Conservation (phyloP, 306 rosid species). For the Aeschynomene evenia region DNA sequence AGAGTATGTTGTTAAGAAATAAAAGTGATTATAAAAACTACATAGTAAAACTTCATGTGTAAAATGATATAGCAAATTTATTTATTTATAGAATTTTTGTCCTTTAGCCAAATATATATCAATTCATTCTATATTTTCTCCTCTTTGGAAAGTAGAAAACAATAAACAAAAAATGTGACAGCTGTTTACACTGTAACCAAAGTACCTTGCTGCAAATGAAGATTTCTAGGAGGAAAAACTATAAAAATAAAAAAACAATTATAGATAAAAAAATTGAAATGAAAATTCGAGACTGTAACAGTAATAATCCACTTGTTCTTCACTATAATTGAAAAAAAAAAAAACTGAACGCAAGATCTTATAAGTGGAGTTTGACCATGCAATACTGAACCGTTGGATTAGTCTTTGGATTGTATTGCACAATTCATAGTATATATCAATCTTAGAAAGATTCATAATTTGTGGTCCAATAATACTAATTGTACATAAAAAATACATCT, state of each 20-base stretch:
- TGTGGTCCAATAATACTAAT: too few species aligned
- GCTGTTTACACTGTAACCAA: conserved; percentile 22
- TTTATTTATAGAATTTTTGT: too few species aligned
- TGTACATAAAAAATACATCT: too few species aligned
- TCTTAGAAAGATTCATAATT: background rate
- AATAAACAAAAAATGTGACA: background rate
- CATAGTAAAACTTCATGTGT: too few species aligned
- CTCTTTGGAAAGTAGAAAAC: background rate
- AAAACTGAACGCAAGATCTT: background rate
- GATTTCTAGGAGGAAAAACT: background rate
- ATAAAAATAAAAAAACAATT: background rate
- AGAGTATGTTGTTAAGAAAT: too few species aligned
- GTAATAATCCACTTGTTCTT: background rate
- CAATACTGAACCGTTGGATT: conserved; percentile 13
- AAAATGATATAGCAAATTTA: too few species aligned
- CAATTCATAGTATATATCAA: background rate
- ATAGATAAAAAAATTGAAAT: background rate
- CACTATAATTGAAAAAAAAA: background rate
- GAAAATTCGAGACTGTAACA: background rate
- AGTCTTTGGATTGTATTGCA: background rate
- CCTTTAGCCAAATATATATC: too few species aligned
- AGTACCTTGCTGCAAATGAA: background rate
- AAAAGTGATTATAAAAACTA: too few species aligned
- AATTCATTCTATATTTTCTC: background rate
- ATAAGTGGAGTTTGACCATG: background rate